These are phyloP conservation scores for Aspergillus alliaceus DNA, from an alignment of 2,329 filamentous ascomycete species.

Conservation along the genomic window DNA sequence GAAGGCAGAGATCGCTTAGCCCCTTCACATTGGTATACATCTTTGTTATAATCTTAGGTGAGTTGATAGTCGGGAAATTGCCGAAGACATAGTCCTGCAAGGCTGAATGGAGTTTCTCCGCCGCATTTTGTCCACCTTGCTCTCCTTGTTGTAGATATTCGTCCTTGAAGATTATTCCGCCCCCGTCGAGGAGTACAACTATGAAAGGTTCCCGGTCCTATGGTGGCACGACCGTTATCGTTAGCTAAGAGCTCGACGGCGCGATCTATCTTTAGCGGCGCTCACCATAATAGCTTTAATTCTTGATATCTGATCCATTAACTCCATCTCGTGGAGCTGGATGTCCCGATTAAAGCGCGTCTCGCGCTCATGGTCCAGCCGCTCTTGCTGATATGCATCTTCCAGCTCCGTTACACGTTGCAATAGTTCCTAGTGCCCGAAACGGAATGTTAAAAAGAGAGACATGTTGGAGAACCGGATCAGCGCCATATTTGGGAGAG, in stretches of 20 bases:
- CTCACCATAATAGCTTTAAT: constrained; percentile 48
- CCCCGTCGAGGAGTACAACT: constrained; percentile 56
- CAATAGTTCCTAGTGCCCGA: constrained; percentile 44
- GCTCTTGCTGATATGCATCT: constrained; percentile 43
- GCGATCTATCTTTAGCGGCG: background rate
- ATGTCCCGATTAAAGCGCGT: constrained; percentile 49
- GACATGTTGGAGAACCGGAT: constrained; percentile 2
- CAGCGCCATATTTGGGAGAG: background rate
- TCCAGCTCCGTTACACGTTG: constrained; percentile 46
- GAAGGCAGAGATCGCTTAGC: constrained; percentile 50
- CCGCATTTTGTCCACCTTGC: constrained; percentile 54
- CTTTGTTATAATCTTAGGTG: constrained; percentile 51
- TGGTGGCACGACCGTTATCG: constrained; percentile 13
- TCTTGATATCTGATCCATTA: constrained; percentile 48
- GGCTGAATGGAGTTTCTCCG: constrained; percentile 47
- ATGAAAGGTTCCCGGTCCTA: constrained; percentile 56
- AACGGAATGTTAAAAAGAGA: constrained; percentile 6
- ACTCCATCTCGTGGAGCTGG: constrained; percentile 47
- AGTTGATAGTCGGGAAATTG: constrained; percentile 42
- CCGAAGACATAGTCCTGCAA: constrained; percentile 46
- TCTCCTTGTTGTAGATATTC: constrained; percentile 52
- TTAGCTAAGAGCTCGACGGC: constrained; percentile 3
- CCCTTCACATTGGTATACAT: constrained; percentile 57
- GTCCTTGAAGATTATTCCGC: constrained; percentile 57
- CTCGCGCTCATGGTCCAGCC: constrained; percentile 50